Base-by-base conservation (phyloP, 2,329 filamentous ascomycete species). In the Arthrocladium fulminans region DNA sequence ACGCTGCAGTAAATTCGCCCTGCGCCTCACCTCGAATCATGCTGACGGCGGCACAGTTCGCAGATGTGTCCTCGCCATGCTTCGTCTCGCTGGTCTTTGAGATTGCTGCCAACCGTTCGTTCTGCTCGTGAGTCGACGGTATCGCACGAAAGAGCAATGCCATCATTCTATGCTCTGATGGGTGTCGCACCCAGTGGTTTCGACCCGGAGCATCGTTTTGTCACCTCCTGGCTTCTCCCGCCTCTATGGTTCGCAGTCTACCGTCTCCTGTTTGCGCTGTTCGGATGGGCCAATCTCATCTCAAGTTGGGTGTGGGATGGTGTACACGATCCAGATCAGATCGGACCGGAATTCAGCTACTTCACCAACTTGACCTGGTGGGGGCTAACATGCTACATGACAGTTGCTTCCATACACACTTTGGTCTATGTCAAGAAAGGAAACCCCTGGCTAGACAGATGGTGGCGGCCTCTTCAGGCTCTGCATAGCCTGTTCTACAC, bases 341-440 rank as follows among this genome's bases (percentile, higher is more conserved):
- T 77, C 22, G 68, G 71, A 45, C 66, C 71, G 39, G 75, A 74
- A 39, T 92, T 94, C 70, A 86, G 81, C 59, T 94, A 80, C 73
- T 94, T 94, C 71, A 94, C 88, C 23, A 73, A 81, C 60, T 71
- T 92, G 50, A 86, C 84, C 8, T 92, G 83, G 73, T 92, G 85
- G 85, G 86, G 86, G 1, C 68, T 90, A 29, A 81, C 77, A 20
- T 90, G 89, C 68, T 94, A 94, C 72, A 83, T 83, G 63, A 72
- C 81, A 49, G 69, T 82, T 59, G 73, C 83, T 1, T 73, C 83
- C 15, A 53, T 79, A 15, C 86, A 94, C 69, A 88, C 84, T 4
- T 68, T 79, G 45, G 74, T 73, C 41, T 92, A 90, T 67, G 75
- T 76, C 10, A 65, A 68, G 35, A 68, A 67, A 23, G 73, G 76